A percentile compares a stretch with the other conserved stretches of the same genome.
These are phyloP conservation scores for Stephanodiscus minutulus DNA, from an alignment of 108 stramenopile species.

Conservation along the genomic window DNA sequence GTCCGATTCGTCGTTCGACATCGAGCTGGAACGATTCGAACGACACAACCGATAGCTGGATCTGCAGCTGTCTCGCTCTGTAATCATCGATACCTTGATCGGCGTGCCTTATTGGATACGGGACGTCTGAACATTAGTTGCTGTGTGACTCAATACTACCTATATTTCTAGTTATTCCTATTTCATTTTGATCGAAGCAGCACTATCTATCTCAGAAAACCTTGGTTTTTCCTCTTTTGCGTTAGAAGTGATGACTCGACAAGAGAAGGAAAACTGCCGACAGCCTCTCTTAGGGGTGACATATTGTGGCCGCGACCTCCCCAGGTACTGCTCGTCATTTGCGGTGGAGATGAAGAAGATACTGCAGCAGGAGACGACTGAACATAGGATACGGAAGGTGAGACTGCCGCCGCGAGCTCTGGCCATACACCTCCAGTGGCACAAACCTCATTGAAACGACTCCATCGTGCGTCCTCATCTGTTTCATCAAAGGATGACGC, in stretches of 20 bases:
- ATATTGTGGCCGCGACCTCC: neutral
- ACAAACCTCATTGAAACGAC: conserved; percentile 33
- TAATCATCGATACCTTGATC: neutral
- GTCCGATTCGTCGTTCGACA: too few species aligned
- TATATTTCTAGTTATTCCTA: conserved; percentile 2
- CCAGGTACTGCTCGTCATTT: neutral
- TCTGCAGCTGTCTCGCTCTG: neutral
- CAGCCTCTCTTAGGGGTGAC: neutral
- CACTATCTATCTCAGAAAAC: neutral
- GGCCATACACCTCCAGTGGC: conserved; percentile 35
- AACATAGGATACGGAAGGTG: neutral
- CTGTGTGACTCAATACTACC: neutral
- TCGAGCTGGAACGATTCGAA: too few species aligned
- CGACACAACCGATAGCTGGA: neutral
- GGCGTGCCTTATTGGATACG: neutral
- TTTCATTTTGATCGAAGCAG: conserved; percentile 4
- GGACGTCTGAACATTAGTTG: neutral
- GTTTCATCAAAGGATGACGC: conserved; percentile 11
- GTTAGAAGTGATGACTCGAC: neutral
- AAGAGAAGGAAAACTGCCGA: conserved; percentile 4
- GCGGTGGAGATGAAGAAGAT: neutral
- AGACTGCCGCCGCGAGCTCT: conserved; percentile 19
- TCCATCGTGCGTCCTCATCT: conserved; percentile 6
- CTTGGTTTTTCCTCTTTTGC: neutral
- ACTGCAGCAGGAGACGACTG: neutral